Base-by-base conservation (phyloP, 2,329 filamentous ascomycete species). In the Colletotrichum paranaense region DNA sequence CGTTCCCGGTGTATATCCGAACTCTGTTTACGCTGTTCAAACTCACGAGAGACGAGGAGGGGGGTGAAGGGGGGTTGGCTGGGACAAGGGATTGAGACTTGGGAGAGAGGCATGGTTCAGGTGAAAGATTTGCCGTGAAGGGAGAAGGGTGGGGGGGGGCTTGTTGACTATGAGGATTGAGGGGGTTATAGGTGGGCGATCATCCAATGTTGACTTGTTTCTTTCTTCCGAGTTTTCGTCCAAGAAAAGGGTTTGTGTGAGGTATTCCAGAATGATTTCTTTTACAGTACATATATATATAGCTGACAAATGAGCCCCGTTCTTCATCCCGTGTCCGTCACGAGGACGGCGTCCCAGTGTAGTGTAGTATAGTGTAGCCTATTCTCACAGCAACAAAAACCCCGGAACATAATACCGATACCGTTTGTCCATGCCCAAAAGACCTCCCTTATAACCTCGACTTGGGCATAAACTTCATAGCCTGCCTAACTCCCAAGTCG, bases 391-490 rank as follows among this genome's bases (percentile, higher is more conserved):
- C 14, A 19, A 16, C 38, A 42, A 42, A 3, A 19, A 16, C 7
- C 38, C 14, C 16, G 28, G 24, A 12, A n/a, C 35, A 9, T 22
- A 35, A 35, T 0, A 35, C 32, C 32, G 32, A 11, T 35, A 4
- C 11, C 11, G 11, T 35, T 35, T 12, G 11, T 35, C 32, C 32
- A 4, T 12, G 32, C 2, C 38, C 38, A 42, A 42, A 3, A 8
- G 35, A 3, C 22, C 12, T 7, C 4, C 1, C 4, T 52, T 91
- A 97, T 81, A 97, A 81, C 88, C 94, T 95, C 30, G 93, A 90
- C 85, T 96, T 96, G 35, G 95, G 95, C 87, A 97, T 95, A 76
- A 90, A 89, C 82, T 92, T 94, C 87, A 97, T 91, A 26, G 94
- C 95, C 84, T 97, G 94, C 76, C 94, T 88, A 1, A 97, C 94